These are phyloP conservation scores for Venturia aucupariae DNA, from an alignment of 2,329 filamentous ascomycete genomes.

Conservation along the genomic window DNA sequence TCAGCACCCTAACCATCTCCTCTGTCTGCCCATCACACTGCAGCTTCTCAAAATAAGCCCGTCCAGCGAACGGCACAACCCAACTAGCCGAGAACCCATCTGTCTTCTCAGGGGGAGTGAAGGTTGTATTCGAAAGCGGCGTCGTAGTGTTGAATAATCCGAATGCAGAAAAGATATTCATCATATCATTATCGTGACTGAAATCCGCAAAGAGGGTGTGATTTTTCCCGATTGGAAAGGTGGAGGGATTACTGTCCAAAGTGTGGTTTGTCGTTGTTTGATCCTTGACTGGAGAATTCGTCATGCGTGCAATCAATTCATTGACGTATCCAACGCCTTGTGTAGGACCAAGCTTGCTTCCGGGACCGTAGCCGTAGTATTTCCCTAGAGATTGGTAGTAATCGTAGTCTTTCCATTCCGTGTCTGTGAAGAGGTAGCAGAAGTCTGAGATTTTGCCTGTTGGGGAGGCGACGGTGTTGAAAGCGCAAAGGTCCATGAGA, in stretches of 20 bases:
- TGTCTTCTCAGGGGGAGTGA: constrained; percentile 43
- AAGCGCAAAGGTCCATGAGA: constrained; percentile 86
- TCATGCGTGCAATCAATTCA: constrained; percentile 76
- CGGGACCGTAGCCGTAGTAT: constrained; percentile 72
- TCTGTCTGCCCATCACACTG: constrained; percentile 48
- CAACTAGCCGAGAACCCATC: constrained; percentile 67
- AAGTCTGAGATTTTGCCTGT: constrained; percentile 53
- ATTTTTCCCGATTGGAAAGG: constrained; percentile 59
- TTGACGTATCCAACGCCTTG: constrained; percentile 84
- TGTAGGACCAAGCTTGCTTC: constrained; percentile 69
- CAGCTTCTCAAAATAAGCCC: constrained; percentile 86
- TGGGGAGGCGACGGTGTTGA: constrained; percentile 60
- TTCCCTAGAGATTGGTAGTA: constrained; percentile 75
- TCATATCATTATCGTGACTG: constrained; percentile 85
- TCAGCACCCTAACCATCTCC: constrained; percentile 66
- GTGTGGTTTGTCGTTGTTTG: constrained; percentile 69
- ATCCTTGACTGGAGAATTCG: constrained; percentile 57
- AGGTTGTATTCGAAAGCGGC: constrained; percentile 35
- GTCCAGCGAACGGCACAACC: constrained; percentile 71
- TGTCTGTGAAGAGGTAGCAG: constrained; percentile 62
- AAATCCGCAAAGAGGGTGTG: constrained; percentile 74
- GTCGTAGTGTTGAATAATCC: constrained; percentile 64
- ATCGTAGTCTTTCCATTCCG: constrained; percentile 71
- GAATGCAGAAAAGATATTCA: constrained; percentile 63
- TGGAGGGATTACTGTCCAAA: constrained; percentile 54